These are phyloP conservation scores for Solanum paucissectum DNA, from an alignment of 257 asterid genomes.

Conservation along the genomic window DNA sequence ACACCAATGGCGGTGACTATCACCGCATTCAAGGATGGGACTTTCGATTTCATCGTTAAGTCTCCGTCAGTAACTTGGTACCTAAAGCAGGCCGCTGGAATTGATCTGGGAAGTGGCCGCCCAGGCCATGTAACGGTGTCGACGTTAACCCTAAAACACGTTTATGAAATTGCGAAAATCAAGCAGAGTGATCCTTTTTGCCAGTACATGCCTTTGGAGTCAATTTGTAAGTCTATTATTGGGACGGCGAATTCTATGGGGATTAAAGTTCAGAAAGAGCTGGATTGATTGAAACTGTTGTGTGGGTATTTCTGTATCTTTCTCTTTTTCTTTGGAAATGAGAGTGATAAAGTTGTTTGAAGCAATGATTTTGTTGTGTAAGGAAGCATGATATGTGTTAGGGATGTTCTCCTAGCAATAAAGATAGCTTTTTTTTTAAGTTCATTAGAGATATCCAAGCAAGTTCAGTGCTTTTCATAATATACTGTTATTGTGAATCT, in stretches of 20 bases:
- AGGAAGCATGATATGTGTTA: not conserved
- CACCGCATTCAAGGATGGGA: constrained; percentile 67
- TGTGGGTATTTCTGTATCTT: not conserved
- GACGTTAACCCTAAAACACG: constrained; percentile 53
- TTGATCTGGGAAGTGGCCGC: constrained; percentile 64
- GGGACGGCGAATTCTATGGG: constrained; percentile 90
- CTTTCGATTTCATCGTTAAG: constrained; percentile 70
- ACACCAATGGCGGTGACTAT: constrained; percentile 78
- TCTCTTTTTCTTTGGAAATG: not conserved
- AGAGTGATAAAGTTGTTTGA: not conserved
- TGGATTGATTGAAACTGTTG: constrained; percentile 25
- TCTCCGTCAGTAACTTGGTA: constrained; percentile 85
- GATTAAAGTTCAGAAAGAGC: constrained; percentile 65
- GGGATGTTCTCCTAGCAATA: not conserved
- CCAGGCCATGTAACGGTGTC: constrained; percentile 73
- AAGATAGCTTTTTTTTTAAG: not conserved
- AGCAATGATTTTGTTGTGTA: not conserved
- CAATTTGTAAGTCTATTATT: constrained; percentile 63
- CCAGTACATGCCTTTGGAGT: constrained; percentile 69
- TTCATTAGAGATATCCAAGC: not conserved
- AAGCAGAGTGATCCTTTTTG: constrained; percentile 77
- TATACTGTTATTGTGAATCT: not conserved
- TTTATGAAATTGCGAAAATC: constrained; percentile 85
- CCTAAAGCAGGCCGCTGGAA: constrained; percentile 81
- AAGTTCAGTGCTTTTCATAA: not conserved